Evolutionary conservation across 805 yeast genomes (phyloP).

Genomic region (Wickerhamomyces hampshirensis): DNA sequence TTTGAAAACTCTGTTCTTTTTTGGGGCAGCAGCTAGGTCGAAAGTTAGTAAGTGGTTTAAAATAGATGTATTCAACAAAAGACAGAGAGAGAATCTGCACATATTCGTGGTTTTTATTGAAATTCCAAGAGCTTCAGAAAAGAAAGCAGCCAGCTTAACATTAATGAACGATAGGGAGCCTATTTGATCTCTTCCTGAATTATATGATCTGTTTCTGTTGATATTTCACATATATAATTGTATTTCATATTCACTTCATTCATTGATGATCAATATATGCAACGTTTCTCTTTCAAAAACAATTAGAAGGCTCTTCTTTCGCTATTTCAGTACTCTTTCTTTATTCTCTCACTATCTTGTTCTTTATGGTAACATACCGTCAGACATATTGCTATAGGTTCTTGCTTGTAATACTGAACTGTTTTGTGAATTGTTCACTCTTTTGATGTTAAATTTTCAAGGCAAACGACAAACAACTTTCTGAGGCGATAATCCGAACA

Average conservation of each 20-base stretch:
- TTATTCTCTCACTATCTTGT: not conserved
- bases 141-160: no score
- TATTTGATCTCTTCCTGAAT: no score
- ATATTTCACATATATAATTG: no score
- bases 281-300: no score
- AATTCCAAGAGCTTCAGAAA: not conserved
- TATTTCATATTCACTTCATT: no score
- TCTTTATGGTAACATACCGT: constrained; percentile 21
- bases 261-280: no score
- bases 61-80: no score
- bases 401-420: constrained; percentile 1
- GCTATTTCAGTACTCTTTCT: no score
- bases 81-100: no score
- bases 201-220: no score
- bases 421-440: constrained; percentile 4
- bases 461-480: constrained; percentile 1
- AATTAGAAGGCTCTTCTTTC: no score
- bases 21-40: constrained; percentile 37
- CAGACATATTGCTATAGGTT: constrained; percentile 25
- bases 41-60: constrained; percentile 15
- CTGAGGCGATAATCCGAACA: constrained; percentile 1
- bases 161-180: no score
- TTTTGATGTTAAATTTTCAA: constrained; percentile 18
- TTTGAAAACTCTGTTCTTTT: constrained; percentile 90
- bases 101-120: not conserved